A percentile compares a stretch with the other conserved stretches of the same genome.
These are phyloP conservation scores for Metarhizium humberi DNA, from an alignment of 2,329 filamentous ascomycete genomes.

Conservation along the genomic window DNA sequence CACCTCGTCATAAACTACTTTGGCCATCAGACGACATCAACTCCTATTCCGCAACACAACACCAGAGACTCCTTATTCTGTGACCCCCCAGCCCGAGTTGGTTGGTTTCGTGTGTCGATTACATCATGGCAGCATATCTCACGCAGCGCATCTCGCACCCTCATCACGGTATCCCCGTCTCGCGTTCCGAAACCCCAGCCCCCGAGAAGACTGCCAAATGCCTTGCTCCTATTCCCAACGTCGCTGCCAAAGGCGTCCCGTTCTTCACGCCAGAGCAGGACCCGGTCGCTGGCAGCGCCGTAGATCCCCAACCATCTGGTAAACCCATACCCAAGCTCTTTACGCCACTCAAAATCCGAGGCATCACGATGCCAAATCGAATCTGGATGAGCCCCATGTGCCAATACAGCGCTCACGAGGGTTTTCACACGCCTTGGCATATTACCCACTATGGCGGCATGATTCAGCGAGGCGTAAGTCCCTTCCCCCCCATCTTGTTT, in stretches of 20 bases:
- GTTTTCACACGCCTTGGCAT: constrained; percentile 65
- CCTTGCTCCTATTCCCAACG: constrained; percentile 13
- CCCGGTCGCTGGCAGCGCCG: constrained; percentile 33
- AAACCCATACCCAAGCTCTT: constrained; percentile 42
- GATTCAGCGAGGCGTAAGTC: constrained; percentile 49
- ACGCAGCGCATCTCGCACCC: constrained; percentile 16
- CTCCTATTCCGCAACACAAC: no score
- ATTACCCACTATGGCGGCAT: constrained; percentile 66
- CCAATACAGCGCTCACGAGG: constrained; percentile 34
- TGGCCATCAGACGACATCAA: no score
- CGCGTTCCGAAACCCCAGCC: constrained; percentile 13
- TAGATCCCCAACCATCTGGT: constrained; percentile 34
- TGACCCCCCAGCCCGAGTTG: no score
- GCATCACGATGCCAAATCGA: constrained; percentile 34
- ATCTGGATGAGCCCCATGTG: constrained; percentile 38
- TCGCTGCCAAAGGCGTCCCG: constrained; percentile 24
- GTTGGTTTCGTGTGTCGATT: no score
- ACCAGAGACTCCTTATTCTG: no score
- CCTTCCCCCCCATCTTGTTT: no score
- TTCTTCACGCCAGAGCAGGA: constrained; percentile 39
- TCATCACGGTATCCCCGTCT: constrained; percentile 17
- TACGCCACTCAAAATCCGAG: constrained; percentile 36
- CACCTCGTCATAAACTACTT: no score
- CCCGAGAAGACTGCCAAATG: constrained; percentile 14
- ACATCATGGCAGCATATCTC: constrained; percentile 18